A percentile compares a stretch with the other conserved stretches of the same genome.
phyloP scores from a whole-genome alignment of 1,284 basidiomycete genomes.

The Porphyrellus sp. region DNA sequence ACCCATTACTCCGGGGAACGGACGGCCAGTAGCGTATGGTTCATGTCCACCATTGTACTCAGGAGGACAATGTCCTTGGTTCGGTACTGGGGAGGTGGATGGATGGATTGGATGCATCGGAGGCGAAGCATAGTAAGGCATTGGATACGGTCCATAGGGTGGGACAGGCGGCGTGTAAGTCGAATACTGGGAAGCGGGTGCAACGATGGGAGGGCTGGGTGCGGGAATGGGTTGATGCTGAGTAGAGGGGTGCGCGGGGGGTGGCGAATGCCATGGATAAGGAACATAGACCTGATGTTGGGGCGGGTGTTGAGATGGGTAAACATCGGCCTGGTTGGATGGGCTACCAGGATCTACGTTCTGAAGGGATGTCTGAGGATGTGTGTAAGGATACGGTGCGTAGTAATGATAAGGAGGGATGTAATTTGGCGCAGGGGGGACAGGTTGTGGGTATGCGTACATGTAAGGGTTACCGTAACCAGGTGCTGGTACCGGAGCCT shows the following conservation, averaged over 20 bases:
- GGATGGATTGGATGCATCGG: slow-evolving; percentile 41
- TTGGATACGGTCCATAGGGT: slow-evolving; percentile 44
- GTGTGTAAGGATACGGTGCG: slow-evolving; percentile 37
- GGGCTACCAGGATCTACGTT: slow-evolving; percentile 38
- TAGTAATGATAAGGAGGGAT: slow-evolving; percentile 40
- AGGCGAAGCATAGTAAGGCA: slow-evolving; percentile 47
- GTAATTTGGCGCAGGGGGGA: slow-evolving; percentile 35
- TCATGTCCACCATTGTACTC: slow-evolving; percentile 34
- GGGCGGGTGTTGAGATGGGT: slow-evolving; percentile 34
- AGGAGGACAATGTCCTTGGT: slow-evolving; percentile 29
- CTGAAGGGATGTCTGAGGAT: slow-evolving; percentile 27
- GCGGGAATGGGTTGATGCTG: slow-evolving; percentile 37
- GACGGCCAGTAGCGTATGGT: slow-evolving; percentile 27
- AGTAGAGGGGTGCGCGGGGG: slow-evolving; percentile 26
- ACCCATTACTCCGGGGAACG: slow-evolving; percentile 27
- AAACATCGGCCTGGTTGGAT: slow-evolving; percentile 32
- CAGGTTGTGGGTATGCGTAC: slow-evolving; percentile 39
- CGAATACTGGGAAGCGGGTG: slow-evolving; percentile 36
- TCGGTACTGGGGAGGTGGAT: slow-evolving; percentile 35
- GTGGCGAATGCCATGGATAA: slow-evolving; percentile 41
- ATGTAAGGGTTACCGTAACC: slow-evolving; percentile 39
- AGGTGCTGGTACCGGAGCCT: slow-evolving; percentile 39
- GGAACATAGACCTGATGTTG: slow-evolving; percentile 36
- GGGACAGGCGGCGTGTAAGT: slow-evolving; percentile 39
- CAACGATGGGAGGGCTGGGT: slow-evolving; percentile 32